Evolutionary conservation across 129 eudicot genomes (phyloP), one percentile per base, ranked within the genome.

Genomic region (Flaveria linearis): DNA sequence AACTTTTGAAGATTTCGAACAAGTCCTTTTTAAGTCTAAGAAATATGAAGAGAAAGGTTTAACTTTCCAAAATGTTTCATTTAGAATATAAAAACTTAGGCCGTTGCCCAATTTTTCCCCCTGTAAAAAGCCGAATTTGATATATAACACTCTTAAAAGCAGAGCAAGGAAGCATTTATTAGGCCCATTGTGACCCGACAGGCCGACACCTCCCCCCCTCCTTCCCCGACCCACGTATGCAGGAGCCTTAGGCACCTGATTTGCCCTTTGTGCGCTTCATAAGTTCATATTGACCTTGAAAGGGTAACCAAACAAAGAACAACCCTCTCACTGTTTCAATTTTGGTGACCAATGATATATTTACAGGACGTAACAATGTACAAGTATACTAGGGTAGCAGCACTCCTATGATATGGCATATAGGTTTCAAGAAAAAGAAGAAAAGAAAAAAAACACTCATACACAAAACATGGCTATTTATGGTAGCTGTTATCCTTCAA

Each of bases 311-410:
- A 22, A 58, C 65, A 58, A 23, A 58, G 7, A 58, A 58, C 65
- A 57, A 58, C 65, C 42, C 42, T 58, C 65, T 60, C 16, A 25
- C 0, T 23, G 26, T 26, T 72, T 33, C 28, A 41, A 39, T 7
- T 20, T 36, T 53, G 41, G 26, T 20, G 69, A 23, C 39, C 69
- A 57, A 57, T 47, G 0, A 63, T 20, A 56, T 39, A 20, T n/a
- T 16, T 63, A 61, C 11, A 75, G 13, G 64, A 11, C 23, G 49
- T 67, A 39, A 36, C 68, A 62, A 23, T 74, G 60, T 45, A 42
- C 17, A 45, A 15, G 26, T 74, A 56, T 18, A 2, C 50, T 7
- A 23, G 7, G 7, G 12, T 13, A 46, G 43, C 23, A 30, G 26
- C 69, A 60, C 18, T 39, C 47, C 33, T 33, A 36, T 64, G 36